Evolutionary conservation across 1,284 basidiomycete species (phyloP).

Genomic region (Moesziomyces antarcticus): DNA sequence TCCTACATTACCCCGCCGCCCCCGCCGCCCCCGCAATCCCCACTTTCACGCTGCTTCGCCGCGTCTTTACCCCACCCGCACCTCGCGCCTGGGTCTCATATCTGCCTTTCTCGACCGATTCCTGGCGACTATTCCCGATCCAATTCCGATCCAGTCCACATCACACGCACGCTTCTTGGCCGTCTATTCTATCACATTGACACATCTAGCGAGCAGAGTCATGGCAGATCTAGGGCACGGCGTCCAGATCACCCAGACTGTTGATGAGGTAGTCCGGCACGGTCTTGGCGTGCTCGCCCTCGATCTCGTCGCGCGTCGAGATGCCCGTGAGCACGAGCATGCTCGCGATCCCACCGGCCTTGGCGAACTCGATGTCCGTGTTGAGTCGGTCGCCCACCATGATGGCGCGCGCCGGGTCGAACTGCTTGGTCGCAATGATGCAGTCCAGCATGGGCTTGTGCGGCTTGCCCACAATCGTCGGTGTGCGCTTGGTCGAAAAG

Average conservation of each 20-base stretch:
- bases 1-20: constrained; percentile 12
- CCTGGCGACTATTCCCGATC: neutral
- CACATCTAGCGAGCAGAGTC: neutral
- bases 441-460: constrained; percentile 91
- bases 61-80: neutral
- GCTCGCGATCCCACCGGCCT: constrained; percentile 84
- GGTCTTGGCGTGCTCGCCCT: constrained; percentile 72
- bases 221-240: constrained; percentile 15
- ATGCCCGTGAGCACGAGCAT: constrained; percentile 90
- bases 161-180: neutral
- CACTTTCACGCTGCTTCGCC: constrained; percentile 7
- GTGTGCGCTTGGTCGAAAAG: constrained; percentile 76
- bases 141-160: neutral
- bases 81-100: neutral
- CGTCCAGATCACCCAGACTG: constrained; percentile 61
- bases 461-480: constrained; percentile 89
- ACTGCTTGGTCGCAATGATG: constrained; percentile 80
- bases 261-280: constrained; percentile 63
- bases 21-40: neutral
- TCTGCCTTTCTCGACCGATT: neutral
- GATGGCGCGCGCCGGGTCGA: constrained; percentile 82
- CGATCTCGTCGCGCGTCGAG: constrained; percentile 60
- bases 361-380: constrained; percentile 93
- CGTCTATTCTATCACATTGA: constrained; percentile 4
- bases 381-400: constrained; percentile 96